These are phyloP conservation scores for Paramarasmius palmivorus DNA, from an alignment of 1,284 basidiomycete genomes.

Conservation along the genomic window DNA sequence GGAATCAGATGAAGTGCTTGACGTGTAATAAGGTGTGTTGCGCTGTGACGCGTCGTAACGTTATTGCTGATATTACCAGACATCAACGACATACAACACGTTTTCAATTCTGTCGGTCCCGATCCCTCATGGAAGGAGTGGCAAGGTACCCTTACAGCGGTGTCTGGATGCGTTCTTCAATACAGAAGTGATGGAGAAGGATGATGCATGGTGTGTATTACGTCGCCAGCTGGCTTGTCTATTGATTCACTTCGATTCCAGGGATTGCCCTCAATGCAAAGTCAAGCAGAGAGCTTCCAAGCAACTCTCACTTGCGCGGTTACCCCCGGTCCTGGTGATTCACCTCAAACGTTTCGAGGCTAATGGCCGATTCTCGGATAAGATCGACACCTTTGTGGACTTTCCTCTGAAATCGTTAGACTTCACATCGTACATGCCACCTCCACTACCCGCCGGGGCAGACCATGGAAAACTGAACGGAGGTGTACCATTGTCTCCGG, in stretches of 20 bases:
- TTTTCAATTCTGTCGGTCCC: slow-evolving; percentile 97
- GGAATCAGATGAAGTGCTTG: slow-evolving; percentile 87
- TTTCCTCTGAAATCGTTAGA: slow-evolving; percentile 87
- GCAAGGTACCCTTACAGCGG: slow-evolving; percentile 74
- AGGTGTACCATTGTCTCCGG: slow-evolving; percentile 41
- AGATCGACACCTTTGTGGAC: slow-evolving; percentile 88
- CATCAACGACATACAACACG: slow-evolving; percentile 95
- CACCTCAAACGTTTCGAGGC: slow-evolving; percentile 96
- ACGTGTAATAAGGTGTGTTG: slow-evolving; percentile 83
- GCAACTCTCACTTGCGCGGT: slow-evolving; percentile 84
- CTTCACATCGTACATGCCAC: slow-evolving; percentile 90
- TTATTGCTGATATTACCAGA: slow-evolving; percentile 48
- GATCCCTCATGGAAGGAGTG: slow-evolving; percentile 68
- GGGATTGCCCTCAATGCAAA: slow-evolving; percentile 95
- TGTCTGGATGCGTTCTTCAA: slow-evolving; percentile 93
- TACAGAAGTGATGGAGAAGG: slow-evolving; percentile 90
- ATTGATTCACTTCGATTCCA: slow-evolving; percentile 28
- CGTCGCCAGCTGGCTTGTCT: not conserved
- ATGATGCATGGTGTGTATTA: slow-evolving; percentile 84
- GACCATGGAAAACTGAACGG: slow-evolving; percentile 46
- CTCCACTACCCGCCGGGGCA: slow-evolving; percentile 66
- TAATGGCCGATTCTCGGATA: slow-evolving; percentile 93
- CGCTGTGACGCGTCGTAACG: slow-evolving; percentile 9
- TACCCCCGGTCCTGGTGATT: slow-evolving; percentile 93
- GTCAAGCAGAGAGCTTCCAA: slow-evolving; percentile 81